Evolutionary conservation across 768 basidiomycete genomes (phyloP), one percentile per base, ranked within the genome.

Genomic region (Lentinula boryana): DNA sequence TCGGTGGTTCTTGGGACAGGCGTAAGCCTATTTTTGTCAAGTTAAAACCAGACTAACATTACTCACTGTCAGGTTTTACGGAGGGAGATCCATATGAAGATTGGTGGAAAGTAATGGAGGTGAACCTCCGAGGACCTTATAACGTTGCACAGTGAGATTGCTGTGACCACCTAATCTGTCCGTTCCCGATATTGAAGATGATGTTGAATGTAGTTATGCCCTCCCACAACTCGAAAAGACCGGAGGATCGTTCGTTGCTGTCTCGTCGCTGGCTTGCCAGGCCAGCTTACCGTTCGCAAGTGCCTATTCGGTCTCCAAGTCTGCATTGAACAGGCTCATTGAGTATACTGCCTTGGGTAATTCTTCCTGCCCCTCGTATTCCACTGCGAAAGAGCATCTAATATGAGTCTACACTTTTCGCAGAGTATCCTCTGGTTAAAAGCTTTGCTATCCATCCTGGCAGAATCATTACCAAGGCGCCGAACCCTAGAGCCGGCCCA

Each of bases 51-150:
- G 9, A 55, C 36, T 32, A 27, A n/a, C 31, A 13, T 15, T 49
- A 21, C 15, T 21, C 48, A 10, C 36, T 18, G 7, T 21, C 18
- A 68, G 67, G 57, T 15, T 62, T 68, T 32, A 60, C 49, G 10
- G 63, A 65, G 27, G 58, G 62, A 36, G 67, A 68, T 56, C 63
- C 68, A 10, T 21, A 21, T 13, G 63, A 63, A 16, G 62, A 63
- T 43, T 71, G 68, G 66, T 66, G 66, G 67, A 63, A 64, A 48
- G 61, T 62, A 5, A 52, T 66, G 54, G 66, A 66, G 27, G 66
- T 67, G 5, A 69, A 67, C 50, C 35, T 69, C n/a, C 67, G 66
- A 0, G 67, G 67, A 5, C 48, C 61, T 12, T 70, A 58, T 57
- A 67, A 68, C 50, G 41, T 65, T 1, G 63, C 65, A 2, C 68